Conservation (phyloP, 805 yeast species). For the Clavispora phyllophila region DNA sequence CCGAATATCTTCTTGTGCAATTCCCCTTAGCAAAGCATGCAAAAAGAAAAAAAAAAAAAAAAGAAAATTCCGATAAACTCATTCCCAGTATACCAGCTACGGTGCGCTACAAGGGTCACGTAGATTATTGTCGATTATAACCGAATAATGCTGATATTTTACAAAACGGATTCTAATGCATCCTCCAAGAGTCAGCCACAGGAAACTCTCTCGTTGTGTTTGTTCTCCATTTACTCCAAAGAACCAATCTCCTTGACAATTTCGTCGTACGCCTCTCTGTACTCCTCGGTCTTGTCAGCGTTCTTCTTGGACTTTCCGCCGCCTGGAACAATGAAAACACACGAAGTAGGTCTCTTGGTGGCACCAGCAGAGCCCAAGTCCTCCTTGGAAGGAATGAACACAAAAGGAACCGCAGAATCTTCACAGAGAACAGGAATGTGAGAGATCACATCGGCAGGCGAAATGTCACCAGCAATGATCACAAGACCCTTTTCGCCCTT, state of each 20-base stretch:
- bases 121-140: conserved; percentile 1
- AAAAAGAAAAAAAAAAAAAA: too few relatives aligned
- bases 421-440: conserved; percentile 97
- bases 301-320: conserved; percentile 80
- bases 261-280: conserved; percentile 89
- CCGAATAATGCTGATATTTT: conserved; percentile 8
- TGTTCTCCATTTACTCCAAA: conserved; percentile 10
- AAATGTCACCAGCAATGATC: conserved; percentile 95
- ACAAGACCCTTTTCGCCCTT: conserved; percentile 98
- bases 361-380: conserved; percentile 99
- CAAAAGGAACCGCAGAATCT: conserved; percentile 84
- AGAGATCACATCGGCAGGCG: conserved; percentile 94
- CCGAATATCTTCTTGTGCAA: too few relatives aligned
- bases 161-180: conserved; percentile 3
- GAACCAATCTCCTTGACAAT: conserved; percentile 81
- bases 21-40: too few relatives aligned
- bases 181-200: conserved; percentile 2
- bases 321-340: conserved; percentile 96
- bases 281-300: conserved; percentile 68
- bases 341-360: conserved; percentile 97
- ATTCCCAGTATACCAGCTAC: too few relatives aligned
- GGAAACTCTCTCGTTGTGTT: neutral
- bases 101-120: neutral
- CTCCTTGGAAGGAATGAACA: conserved; percentile 95
- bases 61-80: too few relatives aligned